Base-by-base conservation (phyloP, 2,329 filamentous ascomycete genomes). In the Parascedosporium putredinis region DNA sequence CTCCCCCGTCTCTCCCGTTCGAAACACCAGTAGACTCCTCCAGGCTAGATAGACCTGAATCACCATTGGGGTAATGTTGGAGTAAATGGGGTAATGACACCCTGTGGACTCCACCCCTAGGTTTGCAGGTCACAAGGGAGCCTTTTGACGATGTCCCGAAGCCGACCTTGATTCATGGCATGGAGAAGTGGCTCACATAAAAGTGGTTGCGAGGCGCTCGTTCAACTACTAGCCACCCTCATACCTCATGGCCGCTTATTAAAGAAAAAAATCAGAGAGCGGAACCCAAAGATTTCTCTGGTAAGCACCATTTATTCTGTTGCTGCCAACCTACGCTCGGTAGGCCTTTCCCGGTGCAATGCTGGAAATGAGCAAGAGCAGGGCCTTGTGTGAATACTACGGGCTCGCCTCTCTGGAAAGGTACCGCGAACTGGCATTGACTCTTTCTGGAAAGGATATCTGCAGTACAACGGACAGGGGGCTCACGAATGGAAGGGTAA, bases 21-120 rank as follows among this genome's bases (percentile, higher is more conserved):
- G n/a, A n/a, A n/a, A n/a, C n/a, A n/a, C n/a, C n/a, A n/a, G n/a
- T n/a, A n/a, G n/a, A n/a, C n/a, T n/a, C n/a, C n/a, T n/a, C n/a
- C n/a, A n/a, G n/a, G n/a, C n/a, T n/a, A 20, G 12, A 10, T 24
- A 12, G 18, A 20, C n/a, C 18, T 20, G 12, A 42, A 10, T 42
- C 38, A 10, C 38, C 38, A 14, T 42, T 16, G 38, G 38, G 20
- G 16, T 20, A 42, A 42, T 42, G 38, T 42, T 42, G 38, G 38
- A 42, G 38, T 24, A 42, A 20, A 42, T 42, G 38, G 38, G 38
- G 38, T 42, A 42, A 42, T 42, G 20, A 14, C 20, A 42, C 38
- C 38, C 38, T 20, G 18, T 23, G 38, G 9, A 20, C 38, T 22
- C 23, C 10, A 4, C 20, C 38, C 38, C 38, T 42, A 10, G 38